These are phyloP conservation scores for Cyclotella choctawhatcheeana DNA, from an alignment of 108 stramenopile genomes.

Conservation along the genomic window DNA sequence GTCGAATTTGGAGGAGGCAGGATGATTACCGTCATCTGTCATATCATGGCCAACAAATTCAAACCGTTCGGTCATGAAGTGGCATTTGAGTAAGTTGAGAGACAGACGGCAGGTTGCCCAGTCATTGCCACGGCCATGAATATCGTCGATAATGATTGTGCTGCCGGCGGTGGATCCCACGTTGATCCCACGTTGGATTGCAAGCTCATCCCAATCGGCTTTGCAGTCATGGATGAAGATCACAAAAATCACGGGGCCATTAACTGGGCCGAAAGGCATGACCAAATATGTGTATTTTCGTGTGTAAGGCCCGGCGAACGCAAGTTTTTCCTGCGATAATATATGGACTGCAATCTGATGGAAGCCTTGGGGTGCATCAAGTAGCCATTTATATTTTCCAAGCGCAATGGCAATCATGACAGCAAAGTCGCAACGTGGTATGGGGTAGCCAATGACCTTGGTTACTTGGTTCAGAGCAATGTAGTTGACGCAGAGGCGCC, in stretches of 20 bases:
- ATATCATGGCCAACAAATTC: conserved; percentile 3
- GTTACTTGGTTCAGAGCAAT: conserved; percentile 1
- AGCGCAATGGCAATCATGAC: background rate
- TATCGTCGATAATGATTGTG: background rate
- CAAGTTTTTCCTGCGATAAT: background rate
- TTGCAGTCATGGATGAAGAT: background rate
- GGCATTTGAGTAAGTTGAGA: background rate
- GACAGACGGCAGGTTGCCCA: background rate
- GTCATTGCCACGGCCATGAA: background rate
- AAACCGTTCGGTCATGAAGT: background rate
- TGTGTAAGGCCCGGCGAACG: background rate
- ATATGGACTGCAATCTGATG: background rate
- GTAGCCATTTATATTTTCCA: background rate
- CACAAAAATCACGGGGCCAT: background rate
- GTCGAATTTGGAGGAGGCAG: background rate
- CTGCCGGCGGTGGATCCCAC: background rate
- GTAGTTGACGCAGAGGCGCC: conserved; percentile 7
- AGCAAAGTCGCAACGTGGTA: background rate
- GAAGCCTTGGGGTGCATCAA: background rate
- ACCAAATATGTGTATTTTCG: background rate
- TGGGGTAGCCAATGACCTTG: background rate
- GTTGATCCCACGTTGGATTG: background rate
- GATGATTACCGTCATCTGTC: background rate
- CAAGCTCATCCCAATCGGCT: background rate
- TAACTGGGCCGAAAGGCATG: background rate